phyloP scores from a whole-genome alignment of 169 alveolate genomes.

The Plasmodium blacklocki region DNA sequence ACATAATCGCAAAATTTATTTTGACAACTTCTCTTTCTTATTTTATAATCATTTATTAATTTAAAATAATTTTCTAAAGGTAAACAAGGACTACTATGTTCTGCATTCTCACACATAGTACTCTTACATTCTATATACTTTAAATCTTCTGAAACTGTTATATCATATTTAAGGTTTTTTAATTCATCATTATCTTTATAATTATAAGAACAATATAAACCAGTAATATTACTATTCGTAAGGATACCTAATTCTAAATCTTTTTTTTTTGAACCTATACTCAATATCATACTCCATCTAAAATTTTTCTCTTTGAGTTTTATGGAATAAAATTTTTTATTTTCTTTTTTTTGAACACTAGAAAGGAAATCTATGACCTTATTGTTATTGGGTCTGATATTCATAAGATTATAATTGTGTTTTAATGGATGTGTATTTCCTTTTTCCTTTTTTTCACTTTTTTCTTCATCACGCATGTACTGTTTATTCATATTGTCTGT shows the following conservation, averaged over 20 bases:
- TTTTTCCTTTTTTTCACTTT: not conserved
- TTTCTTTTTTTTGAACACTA: constrained; percentile 5
- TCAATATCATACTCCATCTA: constrained; percentile 50
- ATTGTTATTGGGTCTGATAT: not conserved
- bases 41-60: constrained; percentile 14
- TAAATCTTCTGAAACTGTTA: constrained; percentile 11
- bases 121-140: constrained; percentile 35
- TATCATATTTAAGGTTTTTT: constrained; percentile 25
- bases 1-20: constrained; percentile 43
- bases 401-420: not conserved
- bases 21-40: constrained; percentile 46
- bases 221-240: constrained; percentile 17
- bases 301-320: constrained; percentile 38
- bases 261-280: constrained; percentile 30
- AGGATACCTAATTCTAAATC: constrained; percentile 21
- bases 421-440: not conserved
- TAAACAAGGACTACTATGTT: not conserved
- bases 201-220: constrained; percentile 42
- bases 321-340: constrained; percentile 10
- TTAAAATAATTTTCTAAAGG: constrained; percentile 18
- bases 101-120: not conserved
- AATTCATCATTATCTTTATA: not conserved
- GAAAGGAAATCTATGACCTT: not conserved
- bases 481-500: not conserved
- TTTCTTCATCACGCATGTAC: not conserved